Evolutionary conservation across 208 protist species (phyloP).

Genomic region (Leishmania major): DNA sequence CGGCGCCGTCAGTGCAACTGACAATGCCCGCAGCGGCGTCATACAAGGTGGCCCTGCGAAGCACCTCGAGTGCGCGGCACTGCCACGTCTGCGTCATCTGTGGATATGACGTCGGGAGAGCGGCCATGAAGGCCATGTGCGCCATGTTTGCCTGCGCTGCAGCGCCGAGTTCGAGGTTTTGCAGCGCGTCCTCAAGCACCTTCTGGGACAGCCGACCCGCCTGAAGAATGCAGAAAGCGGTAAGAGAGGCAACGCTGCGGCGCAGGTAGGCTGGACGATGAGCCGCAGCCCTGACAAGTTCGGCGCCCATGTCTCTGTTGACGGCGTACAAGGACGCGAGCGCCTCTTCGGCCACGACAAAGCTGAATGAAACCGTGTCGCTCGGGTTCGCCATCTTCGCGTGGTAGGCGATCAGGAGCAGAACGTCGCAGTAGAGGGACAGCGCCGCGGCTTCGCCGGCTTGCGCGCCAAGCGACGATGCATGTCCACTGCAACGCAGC

Average conservation of each 20-base stretch:
- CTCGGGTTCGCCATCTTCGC: background rate
- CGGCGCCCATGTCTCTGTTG: slow-evolving; percentile 21
- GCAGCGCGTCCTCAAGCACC: slow-evolving; percentile 12
- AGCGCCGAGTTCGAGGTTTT: slow-evolving; percentile 13
- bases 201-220: slow-evolving; percentile 9
- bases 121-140: slow-evolving; percentile 33
- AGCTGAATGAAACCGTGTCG: background rate
- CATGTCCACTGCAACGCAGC: slow-evolving; percentile 7
- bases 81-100: slow-evolving; percentile 17
- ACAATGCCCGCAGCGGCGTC: slow-evolving; percentile 24
- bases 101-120: slow-evolving; percentile 11
- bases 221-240: slow-evolving; percentile 24
- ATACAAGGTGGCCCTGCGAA: slow-evolving; percentile 33
- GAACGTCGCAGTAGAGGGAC: slow-evolving; percentile 31
- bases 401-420: slow-evolving; percentile 24
- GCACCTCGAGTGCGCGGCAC: slow-evolving; percentile 28
- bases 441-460: slow-evolving; percentile 4
- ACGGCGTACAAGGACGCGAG: slow-evolving; percentile 23
- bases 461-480: background rate
- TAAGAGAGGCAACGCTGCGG: slow-evolving; percentile 18
- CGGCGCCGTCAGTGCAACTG: slow-evolving; percentile 5
- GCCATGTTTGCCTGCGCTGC: slow-evolving; percentile 20
- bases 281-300: background rate
- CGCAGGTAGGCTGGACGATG: slow-evolving; percentile 6
- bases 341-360: background rate